phyloP scores from a whole-genome alignment of 352 stramenopile species.

The Pythium pyrilobum region DNA sequence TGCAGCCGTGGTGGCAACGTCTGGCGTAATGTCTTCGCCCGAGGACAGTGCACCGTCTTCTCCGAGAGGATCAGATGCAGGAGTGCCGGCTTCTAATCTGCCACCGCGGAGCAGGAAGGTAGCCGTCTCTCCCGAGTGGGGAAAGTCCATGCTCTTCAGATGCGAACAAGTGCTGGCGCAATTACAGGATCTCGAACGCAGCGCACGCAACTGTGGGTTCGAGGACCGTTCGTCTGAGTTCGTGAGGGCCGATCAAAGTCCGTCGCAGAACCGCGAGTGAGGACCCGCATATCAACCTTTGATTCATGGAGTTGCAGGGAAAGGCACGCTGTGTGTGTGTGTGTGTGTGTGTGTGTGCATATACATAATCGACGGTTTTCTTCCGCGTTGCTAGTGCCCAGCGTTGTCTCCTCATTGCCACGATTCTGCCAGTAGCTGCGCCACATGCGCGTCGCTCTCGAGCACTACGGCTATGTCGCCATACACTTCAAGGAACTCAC shows the following conservation, averaged over 20 bases:
- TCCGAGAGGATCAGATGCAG: not conserved
- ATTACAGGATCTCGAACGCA: conserved; percentile 40
- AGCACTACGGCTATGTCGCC: conserved; percentile 59
- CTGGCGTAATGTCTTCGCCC: not conserved
- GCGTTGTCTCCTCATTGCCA: conserved; percentile 40
- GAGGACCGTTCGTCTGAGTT: conserved; percentile 3
- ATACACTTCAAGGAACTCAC: conserved; percentile 73
- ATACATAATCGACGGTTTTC: too few relatives aligned
- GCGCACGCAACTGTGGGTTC: conserved; percentile 11
- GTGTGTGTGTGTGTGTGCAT: too few relatives aligned
- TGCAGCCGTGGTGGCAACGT: too few relatives aligned
- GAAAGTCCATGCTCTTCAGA: conserved; percentile 30
- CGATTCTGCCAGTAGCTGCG: conserved; percentile 60
- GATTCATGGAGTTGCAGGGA: too few relatives aligned
- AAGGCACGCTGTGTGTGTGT: too few relatives aligned
- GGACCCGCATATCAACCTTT: too few relatives aligned
- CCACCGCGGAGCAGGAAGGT: not conserved
- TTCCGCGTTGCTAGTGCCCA: too few relatives aligned
- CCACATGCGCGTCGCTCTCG: conserved; percentile 51
- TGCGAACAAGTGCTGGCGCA: conserved; percentile 36
- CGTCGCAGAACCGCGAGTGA: too few relatives aligned
- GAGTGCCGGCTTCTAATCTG: not conserved
- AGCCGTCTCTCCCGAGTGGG: conserved; percentile 7
- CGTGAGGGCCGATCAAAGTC: not conserved
- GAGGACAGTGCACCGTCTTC: not conserved